A percentile compares a stretch with the other conserved stretches of the same genome.
These are phyloP conservation scores for Thuidium tamariscinum DNA, from an alignment of 225 moss, liverwort and hornwort species.

Conservation along the genomic window DNA sequence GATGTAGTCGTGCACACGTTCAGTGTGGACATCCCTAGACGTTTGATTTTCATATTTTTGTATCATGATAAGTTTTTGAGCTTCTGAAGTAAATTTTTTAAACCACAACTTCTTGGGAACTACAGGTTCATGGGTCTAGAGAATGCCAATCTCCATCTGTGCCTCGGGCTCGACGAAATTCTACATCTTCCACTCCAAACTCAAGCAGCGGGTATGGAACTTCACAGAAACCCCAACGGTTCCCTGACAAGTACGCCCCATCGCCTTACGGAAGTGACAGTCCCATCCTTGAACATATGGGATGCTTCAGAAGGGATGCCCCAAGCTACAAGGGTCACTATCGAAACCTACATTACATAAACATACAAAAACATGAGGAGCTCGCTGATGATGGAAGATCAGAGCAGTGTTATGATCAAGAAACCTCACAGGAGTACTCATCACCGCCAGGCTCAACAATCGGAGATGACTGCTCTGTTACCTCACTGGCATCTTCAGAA, in stretches of 20 bases:
- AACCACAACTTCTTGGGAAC: background rate
- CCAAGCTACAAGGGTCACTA: background rate
- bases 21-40: background rate
- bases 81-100: background rate
- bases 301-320: background rate
- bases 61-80: background rate
- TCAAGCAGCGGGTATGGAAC: background rate
- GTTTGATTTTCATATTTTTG: background rate
- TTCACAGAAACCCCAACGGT: background rate
- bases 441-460: constrained; percentile 25
- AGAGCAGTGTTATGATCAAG: constrained; percentile 10
- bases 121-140: constrained; percentile 4
- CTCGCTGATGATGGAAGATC: constrained; percentile 11
- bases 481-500: constrained; percentile 18
- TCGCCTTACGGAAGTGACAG: background rate
- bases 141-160: background rate
- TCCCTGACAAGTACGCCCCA: background rate
- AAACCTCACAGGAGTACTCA: constrained; percentile 11
- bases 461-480: constrained; percentile 18
- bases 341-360: background rate
- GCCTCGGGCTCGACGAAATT: constrained; percentile 7
- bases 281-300: background rate
- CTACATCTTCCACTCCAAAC: background rate
- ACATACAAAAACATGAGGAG: constrained; percentile 11
- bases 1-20: background rate